These are phyloP conservation scores for Papilionanthe hybrid DNA, from an alignment of 116 monocot genomes.

Conservation along the genomic window DNA sequence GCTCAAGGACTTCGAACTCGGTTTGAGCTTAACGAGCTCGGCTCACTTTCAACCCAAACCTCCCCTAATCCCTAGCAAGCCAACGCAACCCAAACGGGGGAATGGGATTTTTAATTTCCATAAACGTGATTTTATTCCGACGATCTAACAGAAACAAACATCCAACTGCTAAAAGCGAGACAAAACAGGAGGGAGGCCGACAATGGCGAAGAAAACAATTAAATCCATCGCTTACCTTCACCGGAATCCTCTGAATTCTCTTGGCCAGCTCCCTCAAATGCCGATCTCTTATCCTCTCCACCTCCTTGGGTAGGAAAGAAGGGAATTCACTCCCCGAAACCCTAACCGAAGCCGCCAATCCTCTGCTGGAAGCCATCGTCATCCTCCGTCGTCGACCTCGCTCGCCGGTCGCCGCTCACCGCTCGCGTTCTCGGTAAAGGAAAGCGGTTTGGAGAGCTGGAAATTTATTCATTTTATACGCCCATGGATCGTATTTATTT, in stretches of 20 bases:
- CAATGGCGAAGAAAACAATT: too few species aligned
- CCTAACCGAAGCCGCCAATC: constrained; percentile 11
- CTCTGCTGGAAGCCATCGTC: background rate
- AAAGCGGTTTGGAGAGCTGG: background rate
- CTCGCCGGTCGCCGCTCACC: background rate
- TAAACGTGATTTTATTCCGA: background rate
- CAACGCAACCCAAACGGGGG: background rate
- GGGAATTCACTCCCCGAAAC: constrained; percentile 54
- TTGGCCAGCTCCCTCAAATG: constrained; percentile 57
- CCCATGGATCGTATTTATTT: too few species aligned
- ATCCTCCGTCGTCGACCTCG: constrained; percentile 13
- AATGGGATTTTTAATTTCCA: background rate
- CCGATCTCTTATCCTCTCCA: constrained; percentile 66
- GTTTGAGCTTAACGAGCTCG: too few species aligned
- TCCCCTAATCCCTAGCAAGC: too few species aligned
- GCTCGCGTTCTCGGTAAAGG: background rate
- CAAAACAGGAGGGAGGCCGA: background rate
- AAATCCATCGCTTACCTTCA: constrained; percentile 38
- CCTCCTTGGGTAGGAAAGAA: constrained; percentile 75
- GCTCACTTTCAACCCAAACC: too few species aligned
- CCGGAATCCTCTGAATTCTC: constrained; percentile 81
- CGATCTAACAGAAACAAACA: background rate
- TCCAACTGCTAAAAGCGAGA: background rate
- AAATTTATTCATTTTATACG: too few species aligned
- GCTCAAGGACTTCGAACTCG: too few species aligned